phyloP scores from a whole-genome alignment of 2,329 filamentous ascomycete species.

The Epichloe sibirici region DNA sequence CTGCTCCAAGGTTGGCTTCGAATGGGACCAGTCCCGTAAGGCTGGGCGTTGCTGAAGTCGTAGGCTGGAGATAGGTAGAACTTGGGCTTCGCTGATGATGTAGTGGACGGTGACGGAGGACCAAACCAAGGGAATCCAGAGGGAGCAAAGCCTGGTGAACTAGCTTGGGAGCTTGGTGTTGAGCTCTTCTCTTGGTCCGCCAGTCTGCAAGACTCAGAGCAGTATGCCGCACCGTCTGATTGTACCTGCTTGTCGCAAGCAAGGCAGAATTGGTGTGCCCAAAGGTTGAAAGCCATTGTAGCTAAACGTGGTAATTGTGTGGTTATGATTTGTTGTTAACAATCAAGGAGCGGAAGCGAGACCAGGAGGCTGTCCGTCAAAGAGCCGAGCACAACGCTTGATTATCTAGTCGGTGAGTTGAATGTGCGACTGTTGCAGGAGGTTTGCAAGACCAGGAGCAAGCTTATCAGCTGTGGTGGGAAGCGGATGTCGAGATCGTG shows the following conservation, averaged over 20 bases:
- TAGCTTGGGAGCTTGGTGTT: conserved; percentile 43
- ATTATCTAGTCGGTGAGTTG: neutral
- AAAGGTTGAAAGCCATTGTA: conserved; percentile 46
- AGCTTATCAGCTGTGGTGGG: neutral
- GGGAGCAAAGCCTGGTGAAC: conserved; percentile 41
- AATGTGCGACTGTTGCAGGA: neutral
- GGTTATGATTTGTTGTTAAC: neutral
- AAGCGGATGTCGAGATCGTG: conserved; percentile 8
- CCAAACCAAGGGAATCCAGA: conserved; percentile 36
- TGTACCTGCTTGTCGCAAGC: conserved; percentile 72
- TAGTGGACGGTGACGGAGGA: conserved; percentile 3
- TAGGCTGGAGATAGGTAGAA: conserved; percentile 65
- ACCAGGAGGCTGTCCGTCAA: neutral
- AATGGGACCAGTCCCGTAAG: conserved; percentile 39
- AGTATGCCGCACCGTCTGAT: conserved; percentile 72
- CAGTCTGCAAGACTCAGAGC: conserved; percentile 81
- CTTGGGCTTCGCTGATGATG: conserved; percentile 21
- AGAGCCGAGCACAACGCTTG: neutral
- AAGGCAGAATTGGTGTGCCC: conserved; percentile 88
- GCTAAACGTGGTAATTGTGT: conserved; percentile 10
- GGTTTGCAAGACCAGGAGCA: neutral
- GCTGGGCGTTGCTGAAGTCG: conserved; percentile 56
- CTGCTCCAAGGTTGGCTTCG: conserved; percentile 17
- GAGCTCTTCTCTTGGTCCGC: conserved; percentile 71
- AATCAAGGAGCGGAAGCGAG: neutral